These are phyloP conservation scores for Trichoderma asperelloides DNA, from an alignment of 495 filamentous ascomycete species.

Conservation along the genomic window DNA sequence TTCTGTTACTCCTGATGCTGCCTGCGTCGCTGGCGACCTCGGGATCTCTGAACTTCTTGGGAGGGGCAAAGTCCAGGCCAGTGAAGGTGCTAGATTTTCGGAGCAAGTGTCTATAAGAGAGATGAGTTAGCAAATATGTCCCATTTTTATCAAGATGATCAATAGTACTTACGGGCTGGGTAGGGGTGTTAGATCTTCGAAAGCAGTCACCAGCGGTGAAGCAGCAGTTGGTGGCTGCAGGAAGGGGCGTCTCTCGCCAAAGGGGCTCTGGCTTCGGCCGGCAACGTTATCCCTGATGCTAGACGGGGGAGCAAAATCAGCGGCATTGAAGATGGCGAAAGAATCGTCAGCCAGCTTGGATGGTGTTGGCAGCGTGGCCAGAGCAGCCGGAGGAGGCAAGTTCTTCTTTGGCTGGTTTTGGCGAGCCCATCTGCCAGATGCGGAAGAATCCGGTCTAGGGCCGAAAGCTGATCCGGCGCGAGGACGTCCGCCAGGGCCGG, in stretches of 20 bases:
- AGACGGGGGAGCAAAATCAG: conserved; percentile 81
- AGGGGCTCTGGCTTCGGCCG: conserved; percentile 73
- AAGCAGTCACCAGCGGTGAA: conserved; percentile 69
- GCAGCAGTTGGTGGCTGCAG: conserved; percentile 59
- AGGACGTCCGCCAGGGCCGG: conserved; percentile 24
- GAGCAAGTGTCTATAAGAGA: conserved; percentile 56
- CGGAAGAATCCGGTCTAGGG: conserved; percentile 58
- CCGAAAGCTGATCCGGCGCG: conserved; percentile 37
- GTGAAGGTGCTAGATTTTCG: conserved; percentile 88
- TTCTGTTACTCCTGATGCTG: conserved; percentile 78
- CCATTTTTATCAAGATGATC: background rate
- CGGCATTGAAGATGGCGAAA: conserved; percentile 54
- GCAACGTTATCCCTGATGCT: conserved; percentile 56
- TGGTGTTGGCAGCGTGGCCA: conserved; percentile 74
- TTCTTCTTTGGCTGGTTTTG: conserved; percentile 47
- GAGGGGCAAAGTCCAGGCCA: conserved; percentile 89
- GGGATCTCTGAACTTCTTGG: conserved; percentile 67
- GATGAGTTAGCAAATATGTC: conserved; percentile 9
- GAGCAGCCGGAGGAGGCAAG: conserved; percentile 62
- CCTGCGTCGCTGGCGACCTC: conserved; percentile 74
- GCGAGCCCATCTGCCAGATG: conserved; percentile 32
- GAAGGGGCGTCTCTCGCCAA: conserved; percentile 67
- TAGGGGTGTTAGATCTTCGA: conserved; percentile 75
- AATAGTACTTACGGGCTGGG: conserved; percentile 79
- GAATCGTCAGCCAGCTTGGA: conserved; percentile 79